A percentile compares a stretch with the other conserved stretches of the same genome.
Evolutionary conservation across 768 basidiomycete genomes (phyloP).

Genomic region (button mushroom (Agaricus bisporus)): DNA sequence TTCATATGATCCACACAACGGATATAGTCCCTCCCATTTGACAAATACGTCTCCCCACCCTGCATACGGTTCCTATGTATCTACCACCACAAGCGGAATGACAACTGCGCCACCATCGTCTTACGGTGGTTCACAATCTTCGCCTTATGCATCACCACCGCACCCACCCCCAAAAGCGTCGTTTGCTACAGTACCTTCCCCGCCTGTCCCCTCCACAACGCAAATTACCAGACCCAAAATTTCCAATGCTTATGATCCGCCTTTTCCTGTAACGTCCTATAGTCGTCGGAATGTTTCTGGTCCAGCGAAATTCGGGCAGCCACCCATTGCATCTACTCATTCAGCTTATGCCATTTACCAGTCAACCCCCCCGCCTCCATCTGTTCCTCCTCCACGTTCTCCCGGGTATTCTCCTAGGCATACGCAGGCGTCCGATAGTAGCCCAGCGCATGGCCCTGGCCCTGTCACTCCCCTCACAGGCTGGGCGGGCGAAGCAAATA

Average conservation of each 20-base stretch:
- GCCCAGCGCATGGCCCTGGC: neutral
- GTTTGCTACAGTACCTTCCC: conserved; percentile 8
- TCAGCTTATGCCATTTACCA: conserved; percentile 17
- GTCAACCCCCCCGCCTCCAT: conserved; percentile 8
- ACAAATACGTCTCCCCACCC: neutral
- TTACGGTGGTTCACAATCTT: conserved; percentile 15
- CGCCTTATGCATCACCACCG: conserved; percentile 23
- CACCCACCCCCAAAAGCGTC: conserved; percentile 10
- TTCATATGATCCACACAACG: conserved; percentile 8
- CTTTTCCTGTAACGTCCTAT: conserved; percentile 42
- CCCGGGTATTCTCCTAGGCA: neutral
- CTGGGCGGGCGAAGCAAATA: neutral
- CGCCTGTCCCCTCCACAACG: conserved; percentile 24
- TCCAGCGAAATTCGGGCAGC: neutral
- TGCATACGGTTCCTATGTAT: conserved; percentile 4
- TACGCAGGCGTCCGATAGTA: neutral
- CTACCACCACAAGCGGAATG: neutral
- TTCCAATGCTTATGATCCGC: conserved; percentile 73
- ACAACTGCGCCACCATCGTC: neutral
- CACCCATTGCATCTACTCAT: conserved; percentile 6
- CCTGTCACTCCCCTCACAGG: neutral
- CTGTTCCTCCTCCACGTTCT: neutral
- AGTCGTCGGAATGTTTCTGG: conserved; percentile 15
- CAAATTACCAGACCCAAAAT: conserved; percentile 57
- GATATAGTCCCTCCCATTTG: conserved; percentile 13